These are phyloP conservation scores for Mucor plumbeus DNA, from an alignment of 371 early-diverging fungal genomes.

Conservation along the genomic window DNA sequence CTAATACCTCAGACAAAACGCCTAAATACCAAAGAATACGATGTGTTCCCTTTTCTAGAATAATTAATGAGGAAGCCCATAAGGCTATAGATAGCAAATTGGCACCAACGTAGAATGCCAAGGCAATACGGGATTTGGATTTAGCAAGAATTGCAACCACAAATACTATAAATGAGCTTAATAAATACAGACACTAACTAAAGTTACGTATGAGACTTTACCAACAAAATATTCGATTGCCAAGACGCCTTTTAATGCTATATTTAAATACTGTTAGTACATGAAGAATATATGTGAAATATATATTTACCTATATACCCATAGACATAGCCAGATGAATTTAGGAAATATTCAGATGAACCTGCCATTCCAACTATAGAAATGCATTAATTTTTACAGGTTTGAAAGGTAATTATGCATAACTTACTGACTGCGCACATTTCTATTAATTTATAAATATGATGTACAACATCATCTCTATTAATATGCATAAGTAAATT, in stretches of 20 bases:
- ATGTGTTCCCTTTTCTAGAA: slow-evolving; percentile 47
- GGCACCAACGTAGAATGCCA: slow-evolving; percentile 49
- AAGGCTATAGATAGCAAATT: slow-evolving; percentile 58
- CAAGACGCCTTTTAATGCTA: slow-evolving; percentile 53
- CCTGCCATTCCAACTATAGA: slow-evolving; percentile 54
- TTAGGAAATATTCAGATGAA: slow-evolving; percentile 52
- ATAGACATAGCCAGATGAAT: slow-evolving; percentile 50
- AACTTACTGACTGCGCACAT: slow-evolving; percentile 60
- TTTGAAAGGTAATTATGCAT: background rate
- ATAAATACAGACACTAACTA: background rate
- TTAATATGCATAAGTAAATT: slow-evolving; percentile 2
- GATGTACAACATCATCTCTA: slow-evolving; percentile 59
- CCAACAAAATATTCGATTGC: slow-evolving; percentile 63
- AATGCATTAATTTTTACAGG: background rate
- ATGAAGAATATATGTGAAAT: background rate
- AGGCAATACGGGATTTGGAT: slow-evolving; percentile 46
- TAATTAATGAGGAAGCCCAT: slow-evolving; percentile 54
- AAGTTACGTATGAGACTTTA: slow-evolving; percentile 25
- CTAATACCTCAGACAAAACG: slow-evolving; percentile 53
- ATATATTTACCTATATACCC: slow-evolving; percentile 51
- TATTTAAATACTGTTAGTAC: background rate
- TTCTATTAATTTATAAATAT: slow-evolving; percentile 53
- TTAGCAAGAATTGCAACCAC: slow-evolving; percentile 50
- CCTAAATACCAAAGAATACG: slow-evolving; percentile 60
- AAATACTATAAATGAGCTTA: slow-evolving; percentile 28